These are phyloP conservation scores for Hibiscus mutabilis DNA, from an alignment of 345 rosid genomes.

Conservation along the genomic window DNA sequence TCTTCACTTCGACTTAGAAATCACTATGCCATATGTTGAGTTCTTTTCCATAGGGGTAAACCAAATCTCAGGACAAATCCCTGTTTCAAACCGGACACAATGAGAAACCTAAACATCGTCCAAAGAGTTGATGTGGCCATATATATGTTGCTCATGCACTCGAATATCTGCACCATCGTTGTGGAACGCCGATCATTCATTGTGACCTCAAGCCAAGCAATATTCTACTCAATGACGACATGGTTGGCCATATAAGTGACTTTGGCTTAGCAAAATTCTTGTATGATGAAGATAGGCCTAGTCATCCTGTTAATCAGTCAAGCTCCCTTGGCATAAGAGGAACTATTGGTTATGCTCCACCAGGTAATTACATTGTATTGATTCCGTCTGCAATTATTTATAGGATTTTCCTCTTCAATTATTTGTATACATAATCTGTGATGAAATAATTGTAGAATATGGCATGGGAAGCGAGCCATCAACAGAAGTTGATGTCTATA, in stretches of 20 bases:
- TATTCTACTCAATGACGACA: background rate
- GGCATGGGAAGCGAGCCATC: background rate
- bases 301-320: background rate
- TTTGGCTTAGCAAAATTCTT: background rate
- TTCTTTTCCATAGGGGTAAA: background rate
- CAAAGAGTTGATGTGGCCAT: background rate
- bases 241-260: background rate
- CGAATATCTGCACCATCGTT: background rate
- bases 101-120: background rate
- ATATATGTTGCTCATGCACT: background rate
- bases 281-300: too few species aligned
- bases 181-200: background rate
- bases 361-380: background rate
- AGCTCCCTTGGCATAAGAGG: conserved; percentile 16
- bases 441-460: background rate
- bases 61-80: background rate
- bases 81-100: background rate
- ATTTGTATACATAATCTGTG: background rate
- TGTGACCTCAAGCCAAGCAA: background rate
- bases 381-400: background rate
- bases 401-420: background rate
- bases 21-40: background rate
- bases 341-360: conserved; percentile 5
- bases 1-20: background rate
- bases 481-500: background rate